Evolutionary conservation across 2,329 filamentous ascomycete genomes (phyloP), one percentile per base, ranked within the genome.

Genomic region (Scytalidium lignicola): DNA sequence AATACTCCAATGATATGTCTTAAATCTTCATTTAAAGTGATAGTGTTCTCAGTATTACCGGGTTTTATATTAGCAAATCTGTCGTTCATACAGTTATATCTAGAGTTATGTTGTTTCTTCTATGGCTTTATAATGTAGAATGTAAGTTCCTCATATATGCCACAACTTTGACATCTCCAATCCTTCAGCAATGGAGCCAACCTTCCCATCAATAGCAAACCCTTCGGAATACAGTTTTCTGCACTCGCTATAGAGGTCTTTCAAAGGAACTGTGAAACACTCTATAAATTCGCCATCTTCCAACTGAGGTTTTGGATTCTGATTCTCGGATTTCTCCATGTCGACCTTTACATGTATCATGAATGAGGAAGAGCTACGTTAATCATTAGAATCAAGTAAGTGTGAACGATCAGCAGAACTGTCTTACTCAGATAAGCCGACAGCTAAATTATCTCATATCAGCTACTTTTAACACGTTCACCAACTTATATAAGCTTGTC

Each of bases 201-300:
- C 83, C 37, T 88, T 74, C 5, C 87, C 87, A 66, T 93, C 88
- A 56, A 93, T 88, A 1, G 85, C 88, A 65, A 80, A 90, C 0
- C 88, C 88, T 55, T 89, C 72, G 2, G 70, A 70, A 62, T 90
- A 86, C 1, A 90, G 71, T 55, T 66, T 76, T 64, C 81, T 80
- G 62, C 83, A 83, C 62, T 86, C 82, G 0, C 74, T 74, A 71
- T 85, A 90, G 37, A 92, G 66, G 13, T 76, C 71, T 18, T 67
- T 70, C 41, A 92, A 62, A 5, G 82, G 83, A 7, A 89, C 74
- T 8, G 78, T 80, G 60, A 92, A 91, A 28, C 84, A 83, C 64
- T 91, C 86, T 61, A 92, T 91, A 62, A 90, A 91, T 68, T 92
- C 88, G 54, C 82, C 85, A 21, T 90, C 87, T 63, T 92, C 87